Evolutionary conservation across 192 early-diverging fungal genomes (phyloP), one percentile per base, ranked within the genome.

Genomic region (Dissophora ornata): DNA sequence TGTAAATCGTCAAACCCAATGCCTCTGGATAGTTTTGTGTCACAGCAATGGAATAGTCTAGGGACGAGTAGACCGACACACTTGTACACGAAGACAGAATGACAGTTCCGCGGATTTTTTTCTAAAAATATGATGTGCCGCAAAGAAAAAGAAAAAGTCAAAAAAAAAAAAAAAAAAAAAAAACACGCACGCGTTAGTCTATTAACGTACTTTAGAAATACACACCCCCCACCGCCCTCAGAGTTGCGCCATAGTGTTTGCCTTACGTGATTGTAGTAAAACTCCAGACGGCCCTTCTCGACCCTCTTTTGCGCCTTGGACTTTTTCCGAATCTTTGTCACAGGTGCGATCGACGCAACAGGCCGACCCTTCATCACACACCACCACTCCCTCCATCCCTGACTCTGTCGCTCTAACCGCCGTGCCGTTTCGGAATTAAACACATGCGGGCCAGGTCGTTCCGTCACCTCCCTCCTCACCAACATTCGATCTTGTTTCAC

Each of bases 41-140:
- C 19, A 81, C 40, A 4, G 73, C 54, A 44, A 81, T 67, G 1
- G 80, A 71, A 24, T 67, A 81, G 33, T 81, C 80, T 15, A 81
- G 16, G 2, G 80, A 49, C 13, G 80, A 81, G 34, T 71, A 78
- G 5, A 78, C 30, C 0, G 58, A 53, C 3, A 81, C 54, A 15
- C 45, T 45, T 0, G 64, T 67, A 18, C 19, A 26, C 1, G 61
- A 57, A 4, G 62, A 62, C 19, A 81, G 58, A 4, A 52, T 45
- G 33, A 81, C 29, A 3, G 69, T 53, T 9, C 54, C 57, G 16
- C 59, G 42, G 48, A 67, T 58, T 55, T 67, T 71, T 71, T 71
- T 81, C 63, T 65, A 68, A 16, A 18, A 36, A 25, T 5, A 45
- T 19, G 45, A 38, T n/a, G n/a, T n/a, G 0, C 4, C 34, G 15